Percentiles rank a stretch among this genome's conserved stretches.
phyloP scores from a whole-genome alignment of 441 rosid species.

The Manihot esculenta region DNA sequence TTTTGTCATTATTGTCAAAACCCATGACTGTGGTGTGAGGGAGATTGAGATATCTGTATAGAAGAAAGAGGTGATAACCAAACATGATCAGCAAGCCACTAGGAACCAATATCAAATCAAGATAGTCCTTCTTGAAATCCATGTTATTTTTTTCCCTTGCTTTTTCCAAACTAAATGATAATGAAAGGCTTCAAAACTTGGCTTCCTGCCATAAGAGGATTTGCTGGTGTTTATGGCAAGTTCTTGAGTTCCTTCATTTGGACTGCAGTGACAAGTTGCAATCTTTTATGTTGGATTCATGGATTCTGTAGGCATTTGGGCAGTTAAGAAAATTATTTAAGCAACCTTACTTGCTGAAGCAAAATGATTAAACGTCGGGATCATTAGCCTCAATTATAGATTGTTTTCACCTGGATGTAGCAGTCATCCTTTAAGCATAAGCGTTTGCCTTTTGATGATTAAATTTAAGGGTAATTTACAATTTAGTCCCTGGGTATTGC shows the following conservation, averaged over 20 bases:
- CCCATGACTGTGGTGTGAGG: constrained; percentile 40
- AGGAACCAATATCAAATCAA: constrained; percentile 32
- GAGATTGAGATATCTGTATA: constrained; percentile 28
- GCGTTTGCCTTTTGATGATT: no score
- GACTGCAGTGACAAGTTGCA: constrained; percentile 21
- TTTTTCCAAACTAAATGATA: not conserved
- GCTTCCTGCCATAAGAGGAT: no score
- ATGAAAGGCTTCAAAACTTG: not conserved
- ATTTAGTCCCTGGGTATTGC: no score
- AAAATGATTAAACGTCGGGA: no score
- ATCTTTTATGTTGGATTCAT: not conserved
- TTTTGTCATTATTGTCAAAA: constrained; percentile 35
- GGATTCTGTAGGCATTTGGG: not conserved
- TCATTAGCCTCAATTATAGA: no score
- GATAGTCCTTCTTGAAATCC: constrained; percentile 29
- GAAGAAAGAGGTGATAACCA: constrained; percentile 32
- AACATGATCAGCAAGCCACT: constrained; percentile 36
- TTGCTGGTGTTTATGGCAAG: not conserved
- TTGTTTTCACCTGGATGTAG: no score
- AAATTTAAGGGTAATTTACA: no score
- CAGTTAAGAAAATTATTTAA: not conserved
- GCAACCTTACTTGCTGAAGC: no score
- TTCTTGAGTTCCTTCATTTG: constrained; percentile 1
- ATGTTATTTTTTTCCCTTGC: not conserved
- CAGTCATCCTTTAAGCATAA: no score